Conservation (phyloP, 1,284 basidiomycete genomes). For the Phellinidium pouzarii region DNA sequence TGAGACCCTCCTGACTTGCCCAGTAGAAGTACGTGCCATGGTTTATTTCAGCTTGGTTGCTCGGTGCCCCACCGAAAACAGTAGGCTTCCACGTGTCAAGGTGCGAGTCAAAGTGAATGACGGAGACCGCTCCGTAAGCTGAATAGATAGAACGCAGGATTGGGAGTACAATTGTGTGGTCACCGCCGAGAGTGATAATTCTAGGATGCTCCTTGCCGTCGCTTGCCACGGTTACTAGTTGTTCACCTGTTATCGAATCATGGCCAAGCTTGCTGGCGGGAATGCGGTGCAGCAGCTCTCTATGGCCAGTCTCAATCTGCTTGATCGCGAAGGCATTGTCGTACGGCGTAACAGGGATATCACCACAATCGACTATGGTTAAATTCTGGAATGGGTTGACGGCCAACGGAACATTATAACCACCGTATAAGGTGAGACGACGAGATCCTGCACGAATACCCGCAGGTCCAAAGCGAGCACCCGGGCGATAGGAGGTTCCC, state of each 20-base stretch:
- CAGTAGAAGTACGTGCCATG: slow-evolving; percentile 78
- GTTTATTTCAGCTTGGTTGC: slow-evolving; percentile 60
- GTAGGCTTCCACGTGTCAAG: slow-evolving; percentile 67
- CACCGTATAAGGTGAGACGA: slow-evolving; percentile 64
- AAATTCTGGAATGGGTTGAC: slow-evolving; percentile 64
- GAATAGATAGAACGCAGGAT: slow-evolving; percentile 58
- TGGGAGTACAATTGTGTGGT: slow-evolving; percentile 71
- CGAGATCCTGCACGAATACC: slow-evolving; percentile 73
- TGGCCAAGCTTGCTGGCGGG: slow-evolving; percentile 56
- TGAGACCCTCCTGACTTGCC: slow-evolving; percentile 68
- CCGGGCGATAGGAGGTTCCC: slow-evolving; percentile 69
- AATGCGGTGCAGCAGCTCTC: slow-evolving; percentile 51
- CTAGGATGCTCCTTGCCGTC: slow-evolving; percentile 65
- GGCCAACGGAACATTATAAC: slow-evolving; percentile 66
- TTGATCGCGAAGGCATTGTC: slow-evolving; percentile 64
- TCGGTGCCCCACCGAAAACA: slow-evolving; percentile 64
- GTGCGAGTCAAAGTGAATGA: slow-evolving; percentile 78
- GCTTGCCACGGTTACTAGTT: slow-evolving; percentile 44
- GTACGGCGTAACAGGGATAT: slow-evolving; percentile 55
- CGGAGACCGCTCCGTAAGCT: slow-evolving; percentile 65
- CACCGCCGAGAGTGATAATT: slow-evolving; percentile 69
- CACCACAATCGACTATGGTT: slow-evolving; percentile 67
- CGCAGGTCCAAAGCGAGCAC: slow-evolving; percentile 72
- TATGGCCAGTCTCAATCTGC: slow-evolving; percentile 67
- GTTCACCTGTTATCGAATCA: slow-evolving; percentile 48